Evolutionary conservation across 1,139 yeast species (phyloP).

Genomic region (Taphrina wiesneri): DNA sequence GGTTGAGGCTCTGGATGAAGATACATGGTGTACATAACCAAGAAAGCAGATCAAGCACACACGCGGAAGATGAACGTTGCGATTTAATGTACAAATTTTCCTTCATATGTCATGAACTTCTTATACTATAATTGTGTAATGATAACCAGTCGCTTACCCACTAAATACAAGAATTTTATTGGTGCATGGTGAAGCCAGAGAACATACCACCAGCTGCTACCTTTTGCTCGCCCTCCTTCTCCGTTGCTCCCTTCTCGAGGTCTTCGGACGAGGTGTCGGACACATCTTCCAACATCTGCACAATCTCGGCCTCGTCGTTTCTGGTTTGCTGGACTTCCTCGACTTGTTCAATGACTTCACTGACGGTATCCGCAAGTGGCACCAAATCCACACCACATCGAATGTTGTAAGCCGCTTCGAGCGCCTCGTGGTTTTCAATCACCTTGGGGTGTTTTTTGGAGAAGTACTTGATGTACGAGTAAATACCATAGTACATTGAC

Average conservation of each 20-base stretch:
- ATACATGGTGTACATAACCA: too few species aligned
- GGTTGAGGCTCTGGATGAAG: too few species aligned
- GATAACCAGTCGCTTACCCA: too few species aligned
- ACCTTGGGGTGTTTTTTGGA: conserved; percentile 19
- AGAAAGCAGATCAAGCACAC: too few species aligned
- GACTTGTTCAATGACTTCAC: conserved; percentile 24
- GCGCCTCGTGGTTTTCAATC: conserved; percentile 17
- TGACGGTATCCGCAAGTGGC: conserved; percentile 12
- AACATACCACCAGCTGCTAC: conserved; percentile 7
- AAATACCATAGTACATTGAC: conserved; percentile 22
- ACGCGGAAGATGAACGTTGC: too few species aligned
- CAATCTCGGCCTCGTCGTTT: conserved; percentile 1
- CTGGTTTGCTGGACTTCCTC: conserved; percentile 24
- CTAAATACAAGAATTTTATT: too few species aligned
- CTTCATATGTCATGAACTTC: too few species aligned
- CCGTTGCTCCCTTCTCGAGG: conserved; percentile 11
- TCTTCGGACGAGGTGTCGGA: neutral
- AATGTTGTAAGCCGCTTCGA: conserved; percentile 23
- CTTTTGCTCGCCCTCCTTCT: neutral
- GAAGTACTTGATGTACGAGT: conserved; percentile 13
- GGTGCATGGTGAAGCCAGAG: conserved; percentile 1
- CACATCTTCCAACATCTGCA: neutral
- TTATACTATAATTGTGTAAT: too few species aligned
- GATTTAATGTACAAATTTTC: too few species aligned
- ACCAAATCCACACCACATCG: conserved; percentile 2